phyloP scores from a whole-genome alignment of 2,329 filamentous ascomycete genomes.

The Tolypocladium ophioglossoides region DNA sequence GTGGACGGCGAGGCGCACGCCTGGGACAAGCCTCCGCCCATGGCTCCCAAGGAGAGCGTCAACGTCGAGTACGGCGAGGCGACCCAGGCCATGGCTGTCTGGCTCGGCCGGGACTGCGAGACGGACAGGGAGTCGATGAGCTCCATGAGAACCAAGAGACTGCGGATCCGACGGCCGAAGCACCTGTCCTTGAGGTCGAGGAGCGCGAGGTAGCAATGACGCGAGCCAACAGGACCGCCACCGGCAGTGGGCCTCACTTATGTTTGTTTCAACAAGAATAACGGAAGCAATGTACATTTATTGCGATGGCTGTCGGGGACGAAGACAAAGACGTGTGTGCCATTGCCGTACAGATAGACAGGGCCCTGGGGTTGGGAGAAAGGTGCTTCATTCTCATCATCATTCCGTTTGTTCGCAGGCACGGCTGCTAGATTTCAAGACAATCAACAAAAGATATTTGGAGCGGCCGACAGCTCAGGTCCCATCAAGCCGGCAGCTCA shows the following conservation, averaged over 20 bases:
- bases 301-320: neutral
- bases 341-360: too few species aligned
- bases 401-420: neutral
- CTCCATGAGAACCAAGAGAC: conserved; percentile 22
- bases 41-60: conserved; percentile 32
- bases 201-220: conserved; percentile 15
- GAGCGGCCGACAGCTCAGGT: neutral
- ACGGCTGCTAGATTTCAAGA: neutral
- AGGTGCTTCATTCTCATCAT: neutral
- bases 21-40: conserved; percentile 37
- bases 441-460: neutral
- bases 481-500: conserved; percentile 5
- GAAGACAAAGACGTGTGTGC: neutral
- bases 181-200: conserved; percentile 20
- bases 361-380: neutral
- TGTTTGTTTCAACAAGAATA: neutral
- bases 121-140: conserved; percentile 23
- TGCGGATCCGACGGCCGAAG: conserved; percentile 19
- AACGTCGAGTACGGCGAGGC: conserved; percentile 35
- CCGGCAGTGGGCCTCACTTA: neutral
- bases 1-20: conserved; percentile 35
- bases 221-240: neutral
- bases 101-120: conserved; percentile 28
- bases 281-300: neutral
- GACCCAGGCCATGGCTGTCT: conserved; percentile 27